phyloP scores from a whole-genome alignment of 2,329 filamentous ascomycete species.

The Trichoderma sp. region DNA sequence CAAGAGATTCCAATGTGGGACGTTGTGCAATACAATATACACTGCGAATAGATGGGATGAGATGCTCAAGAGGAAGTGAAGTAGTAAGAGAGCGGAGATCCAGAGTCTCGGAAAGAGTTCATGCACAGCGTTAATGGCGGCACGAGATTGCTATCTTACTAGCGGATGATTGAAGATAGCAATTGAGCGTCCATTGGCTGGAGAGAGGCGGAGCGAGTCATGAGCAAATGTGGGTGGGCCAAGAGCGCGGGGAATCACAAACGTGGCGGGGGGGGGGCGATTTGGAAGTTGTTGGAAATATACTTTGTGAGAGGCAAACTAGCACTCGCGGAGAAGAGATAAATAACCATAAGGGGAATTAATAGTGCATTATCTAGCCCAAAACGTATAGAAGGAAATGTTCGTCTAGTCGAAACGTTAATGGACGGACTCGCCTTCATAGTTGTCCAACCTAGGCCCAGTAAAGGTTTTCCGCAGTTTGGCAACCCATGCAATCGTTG shows the following conservation, averaged over 20 bases:
- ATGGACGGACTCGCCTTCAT: background rate
- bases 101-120: background rate
- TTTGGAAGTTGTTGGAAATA: background rate
- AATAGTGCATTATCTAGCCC: background rate
- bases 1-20: background rate
- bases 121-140: constrained; percentile 12
- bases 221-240: background rate
- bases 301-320: background rate
- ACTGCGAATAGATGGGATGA: background rate
- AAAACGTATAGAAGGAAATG: background rate
- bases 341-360: background rate
- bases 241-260: background rate
- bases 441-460: constrained; percentile 21
- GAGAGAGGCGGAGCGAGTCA: background rate
- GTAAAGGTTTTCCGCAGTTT: constrained; percentile 27
- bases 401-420: background rate
- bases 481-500: constrained; percentile 23
- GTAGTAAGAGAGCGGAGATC: background rate
- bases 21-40: background rate
- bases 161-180: background rate
- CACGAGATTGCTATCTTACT: constrained; percentile 1
- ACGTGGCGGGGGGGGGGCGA: background rate
- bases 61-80: background rate
- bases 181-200: background rate
- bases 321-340: background rate